Evolutionary conservation across 345 rosid species (phyloP).

Genomic region (Clarkia xantiana): DNA sequence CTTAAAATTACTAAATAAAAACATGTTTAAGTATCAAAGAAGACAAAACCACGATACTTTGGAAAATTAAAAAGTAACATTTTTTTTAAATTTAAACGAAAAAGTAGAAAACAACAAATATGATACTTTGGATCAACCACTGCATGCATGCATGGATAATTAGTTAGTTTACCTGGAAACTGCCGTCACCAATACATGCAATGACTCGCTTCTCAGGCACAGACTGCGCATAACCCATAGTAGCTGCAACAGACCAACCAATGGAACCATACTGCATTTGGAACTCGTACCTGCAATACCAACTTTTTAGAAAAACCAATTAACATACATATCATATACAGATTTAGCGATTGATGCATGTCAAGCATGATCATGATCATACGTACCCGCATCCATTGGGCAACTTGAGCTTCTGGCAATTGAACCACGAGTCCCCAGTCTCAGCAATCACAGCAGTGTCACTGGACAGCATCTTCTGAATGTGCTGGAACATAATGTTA

Average conservation of each 20-base stretch:
- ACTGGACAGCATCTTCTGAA: constrained; percentile 16
- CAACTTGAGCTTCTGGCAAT: constrained; percentile 21
- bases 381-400: constrained; percentile 26
- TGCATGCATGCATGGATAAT: too few relatives aligned
- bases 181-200: constrained; percentile 46
- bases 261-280: constrained; percentile 53
- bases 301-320: neutral
- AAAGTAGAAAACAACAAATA: too few relatives aligned
- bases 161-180: constrained; percentile 29
- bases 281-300: constrained; percentile 30
- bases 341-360: neutral
- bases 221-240: constrained; percentile 45
- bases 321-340: too few relatives aligned
- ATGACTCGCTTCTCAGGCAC: constrained; percentile 40
- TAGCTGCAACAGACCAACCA: constrained; percentile 53
- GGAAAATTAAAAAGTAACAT: too few relatives aligned
- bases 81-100: too few relatives aligned
- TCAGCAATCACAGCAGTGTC: constrained; percentile 24
- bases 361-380: neutral
- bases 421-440: constrained; percentile 28
- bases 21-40: too few relatives aligned
- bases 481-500: constrained; percentile 15
- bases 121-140: too few relatives aligned
- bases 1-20: too few relatives aligned
- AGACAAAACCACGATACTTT: too few relatives aligned